phyloP scores from a whole-genome alignment of 2,329 filamentous ascomycete species.

The Botrytis fabae region DNA sequence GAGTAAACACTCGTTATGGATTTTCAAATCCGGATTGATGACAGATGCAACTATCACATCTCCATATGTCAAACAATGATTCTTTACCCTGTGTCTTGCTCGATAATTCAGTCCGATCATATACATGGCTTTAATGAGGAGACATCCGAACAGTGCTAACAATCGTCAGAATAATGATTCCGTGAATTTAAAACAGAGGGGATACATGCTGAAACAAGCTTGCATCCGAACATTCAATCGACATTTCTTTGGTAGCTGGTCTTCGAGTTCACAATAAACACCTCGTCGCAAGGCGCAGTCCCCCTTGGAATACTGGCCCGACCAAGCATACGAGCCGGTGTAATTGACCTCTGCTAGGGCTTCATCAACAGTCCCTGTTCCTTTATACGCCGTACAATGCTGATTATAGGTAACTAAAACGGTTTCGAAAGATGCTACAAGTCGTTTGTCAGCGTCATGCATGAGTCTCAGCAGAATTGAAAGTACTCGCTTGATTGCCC shows the following conservation, averaged over 20 bases:
- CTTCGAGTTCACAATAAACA: constrained; percentile 19
- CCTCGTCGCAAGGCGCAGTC: constrained; percentile 8
- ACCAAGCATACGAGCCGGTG: not conserved
- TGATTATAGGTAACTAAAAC: constrained; percentile 25
- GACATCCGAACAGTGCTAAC: constrained; percentile 26
- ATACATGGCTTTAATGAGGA: constrained; percentile 31
- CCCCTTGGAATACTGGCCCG: not conserved
- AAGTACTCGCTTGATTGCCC: constrained; percentile 21
- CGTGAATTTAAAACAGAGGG: not conserved
- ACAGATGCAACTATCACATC: constrained; percentile 34
- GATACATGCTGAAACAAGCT: constrained; percentile 27
- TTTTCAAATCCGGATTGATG: constrained; percentile 30
- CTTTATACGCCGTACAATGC: constrained; percentile 23
- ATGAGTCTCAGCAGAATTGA: not conserved
- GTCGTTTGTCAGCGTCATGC: not conserved
- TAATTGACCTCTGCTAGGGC: not conserved
- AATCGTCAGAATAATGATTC: not conserved
- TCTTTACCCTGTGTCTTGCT: constrained; percentile 25
- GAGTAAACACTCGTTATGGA: constrained; percentile 33
- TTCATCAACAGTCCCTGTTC: constrained; percentile 3
- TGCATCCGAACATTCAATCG: constrained; percentile 32
- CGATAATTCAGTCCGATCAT: constrained; percentile 31
- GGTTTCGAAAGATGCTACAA: constrained; percentile 23
- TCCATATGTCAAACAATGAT: constrained; percentile 31
- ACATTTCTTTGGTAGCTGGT: constrained; percentile 25